Conservation (phyloP, 768 basidiomycete genomes). For the Lepiota venenata region DNA sequence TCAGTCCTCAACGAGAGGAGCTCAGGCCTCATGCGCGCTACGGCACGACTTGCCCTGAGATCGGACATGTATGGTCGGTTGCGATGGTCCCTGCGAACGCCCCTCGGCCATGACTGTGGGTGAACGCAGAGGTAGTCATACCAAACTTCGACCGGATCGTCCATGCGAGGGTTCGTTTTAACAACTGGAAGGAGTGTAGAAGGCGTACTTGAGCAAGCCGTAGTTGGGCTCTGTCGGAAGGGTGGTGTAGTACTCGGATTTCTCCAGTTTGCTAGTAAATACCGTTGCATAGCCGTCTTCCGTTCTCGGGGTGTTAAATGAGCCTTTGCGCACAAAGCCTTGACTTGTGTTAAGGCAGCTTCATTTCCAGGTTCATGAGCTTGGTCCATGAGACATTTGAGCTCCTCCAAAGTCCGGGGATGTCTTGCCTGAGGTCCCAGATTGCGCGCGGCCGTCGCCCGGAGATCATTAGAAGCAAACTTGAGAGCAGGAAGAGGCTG, state of each 20-base stretch:
- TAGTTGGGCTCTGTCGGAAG: too few relatives aligned
- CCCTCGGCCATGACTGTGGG: conserved; percentile 43
- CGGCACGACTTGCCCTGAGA: conserved; percentile 43
- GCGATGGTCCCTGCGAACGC: conserved; percentile 37
- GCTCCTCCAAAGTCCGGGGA: conserved; percentile 35
- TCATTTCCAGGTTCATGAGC: conserved; percentile 42
- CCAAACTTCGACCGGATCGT: conserved; percentile 46
- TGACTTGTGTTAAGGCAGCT: conserved; percentile 36
- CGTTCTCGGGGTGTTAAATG: conserved; percentile 39
- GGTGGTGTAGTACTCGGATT: conserved; percentile 24
- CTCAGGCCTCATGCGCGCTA: conserved; percentile 44
- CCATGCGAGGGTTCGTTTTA: conserved; percentile 41
- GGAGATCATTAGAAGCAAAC: background rate
- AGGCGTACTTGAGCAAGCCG: background rate
- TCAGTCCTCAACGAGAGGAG: conserved; percentile 17
- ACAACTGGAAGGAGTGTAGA: conserved; percentile 10
- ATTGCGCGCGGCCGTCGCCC: conserved; percentile 13
- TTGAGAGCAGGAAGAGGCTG: background rate
- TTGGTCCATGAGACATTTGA: conserved; percentile 38
- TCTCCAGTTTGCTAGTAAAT: conserved; percentile 40
- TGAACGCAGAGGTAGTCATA: conserved; percentile 41
- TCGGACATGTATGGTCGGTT: conserved; percentile 36
- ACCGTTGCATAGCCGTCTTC: conserved; percentile 42
- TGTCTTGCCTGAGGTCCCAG: conserved; percentile 14
- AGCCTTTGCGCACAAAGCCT: conserved; percentile 42